Conservation (phyloP, 2,329 filamentous ascomycete genomes). For the Nemania bipapillata region DNA sequence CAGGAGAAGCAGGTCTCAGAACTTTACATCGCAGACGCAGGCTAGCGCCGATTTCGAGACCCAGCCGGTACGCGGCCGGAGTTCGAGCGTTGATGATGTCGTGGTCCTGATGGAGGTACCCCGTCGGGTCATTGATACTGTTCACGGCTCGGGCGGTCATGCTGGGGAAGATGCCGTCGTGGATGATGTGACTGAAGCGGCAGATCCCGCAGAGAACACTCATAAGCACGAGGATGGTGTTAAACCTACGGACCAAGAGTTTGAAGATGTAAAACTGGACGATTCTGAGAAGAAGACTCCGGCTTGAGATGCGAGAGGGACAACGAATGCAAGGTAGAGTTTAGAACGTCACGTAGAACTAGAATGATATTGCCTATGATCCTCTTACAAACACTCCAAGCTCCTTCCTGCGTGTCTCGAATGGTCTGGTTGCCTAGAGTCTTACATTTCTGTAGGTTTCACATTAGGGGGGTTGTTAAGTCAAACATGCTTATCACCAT, state of each 20-base stretch:
- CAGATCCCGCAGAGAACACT: constrained; percentile 4
- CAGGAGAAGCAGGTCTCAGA: constrained; percentile 28
- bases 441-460: not conserved
- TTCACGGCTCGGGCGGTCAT: not conserved
- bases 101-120: constrained; percentile 33
- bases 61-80: constrained; percentile 2
- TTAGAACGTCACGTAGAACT: constrained; percentile 27
- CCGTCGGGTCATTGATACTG: constrained; percentile 16
- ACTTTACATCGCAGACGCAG: constrained; percentile 32
- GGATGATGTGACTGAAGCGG: not conserved
- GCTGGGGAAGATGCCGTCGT: not conserved
- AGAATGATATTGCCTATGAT: constrained; percentile 31
- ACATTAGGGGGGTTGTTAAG: not conserved
- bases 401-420: not conserved
- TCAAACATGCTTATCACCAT: not conserved
- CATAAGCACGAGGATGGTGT: constrained; percentile 12
- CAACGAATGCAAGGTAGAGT: constrained; percentile 12
- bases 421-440: not conserved
- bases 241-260: constrained; percentile 7
- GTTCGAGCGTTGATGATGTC: constrained; percentile 30
- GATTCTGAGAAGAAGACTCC: constrained; percentile 15
- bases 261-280: constrained; percentile 31
- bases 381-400: not conserved
- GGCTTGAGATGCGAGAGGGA: constrained; percentile 3
- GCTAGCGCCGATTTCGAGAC: not conserved